Base-by-base conservation (phyloP, 345 rosid species). In the Noccaea caerulescens region DNA sequence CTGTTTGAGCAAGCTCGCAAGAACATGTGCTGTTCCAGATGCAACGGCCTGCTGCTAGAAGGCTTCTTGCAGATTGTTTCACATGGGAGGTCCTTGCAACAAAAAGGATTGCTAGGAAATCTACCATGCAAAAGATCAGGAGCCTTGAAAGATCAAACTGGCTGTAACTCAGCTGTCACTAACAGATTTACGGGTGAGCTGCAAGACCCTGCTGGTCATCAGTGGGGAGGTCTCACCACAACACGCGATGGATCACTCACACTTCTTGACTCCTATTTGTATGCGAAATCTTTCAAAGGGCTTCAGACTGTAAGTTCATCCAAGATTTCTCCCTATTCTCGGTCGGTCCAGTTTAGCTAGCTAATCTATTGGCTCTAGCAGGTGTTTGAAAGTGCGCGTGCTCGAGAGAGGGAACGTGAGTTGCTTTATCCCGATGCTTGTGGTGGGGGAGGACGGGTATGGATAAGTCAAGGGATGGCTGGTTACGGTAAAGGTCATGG, bases 401-500 rank as follows among this genome's bases (percentile, higher is more conserved):
- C 88, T 52, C 84, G 99, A 77, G 99, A 91, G 77, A 80, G 88
- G 76, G 95, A 94, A 59, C 89, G 98, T 49, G 96, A 89, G 79
- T 76, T 91, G 82, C 96, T 86, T 71, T 91, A 91, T 84, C 99
- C 99, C 7, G 95, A 91, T 85, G 99, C 99, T 44, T 94, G 99
- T 77, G 98, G 99, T 59, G 97, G 95, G 25, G 98, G 93, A 75
- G 98, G 93, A 49, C 86, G 96, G 72, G 96, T 90, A 58, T 94
- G 99, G 99, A 87, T 94, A 61, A 94, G 95, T 86, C 99, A 89
- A 78, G 95, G 90, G 58, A 82, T 75, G 8, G 69, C 80, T 44
- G 78, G 86, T 80, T 94, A 85, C 80, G 97, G 99, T 57, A 87
- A 92, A 80, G 88, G 92, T 59, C 90, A 88, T 82, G 97, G 93